Evolutionary conservation across 106 monocot genomes (phyloP).

Genomic region (Gastrodia elata): DNA sequence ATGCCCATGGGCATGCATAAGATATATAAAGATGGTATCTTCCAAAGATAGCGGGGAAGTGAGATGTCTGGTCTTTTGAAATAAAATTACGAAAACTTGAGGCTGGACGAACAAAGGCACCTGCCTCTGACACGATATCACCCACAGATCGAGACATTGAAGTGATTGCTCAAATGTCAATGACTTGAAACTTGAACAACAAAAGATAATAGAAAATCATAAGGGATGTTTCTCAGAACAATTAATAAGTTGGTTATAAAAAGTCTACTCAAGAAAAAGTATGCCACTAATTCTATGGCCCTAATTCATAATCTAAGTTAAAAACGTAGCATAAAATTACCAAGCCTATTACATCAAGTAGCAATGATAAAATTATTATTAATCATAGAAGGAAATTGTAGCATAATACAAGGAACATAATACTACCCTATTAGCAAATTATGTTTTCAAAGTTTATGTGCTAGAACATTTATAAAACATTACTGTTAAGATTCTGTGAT

Average conservation of each 20-base stretch:
- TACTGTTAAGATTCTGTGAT: not conserved
- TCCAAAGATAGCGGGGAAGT: slow-evolving; percentile 63
- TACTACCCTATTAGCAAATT: not conserved
- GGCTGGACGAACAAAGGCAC: slow-evolving; percentile 65
- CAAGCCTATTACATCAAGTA: not conserved
- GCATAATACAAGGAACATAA: not conserved
- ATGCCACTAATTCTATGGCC: not conserved
- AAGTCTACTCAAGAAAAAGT: not conserved
- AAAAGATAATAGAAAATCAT: not conserved
- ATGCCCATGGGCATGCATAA: slow-evolving; percentile 91
- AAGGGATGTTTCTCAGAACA: not conserved
- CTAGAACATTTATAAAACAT: not conserved
- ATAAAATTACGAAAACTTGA: slow-evolving; percentile 76
- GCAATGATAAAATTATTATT: not conserved
- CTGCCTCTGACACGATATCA: slow-evolving; percentile 54
- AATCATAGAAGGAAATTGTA: not conserved
- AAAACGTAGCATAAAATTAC: not conserved
- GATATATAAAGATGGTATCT: slow-evolving; percentile 86
- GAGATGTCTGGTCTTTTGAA: slow-evolving; percentile 45
- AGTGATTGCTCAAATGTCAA: not conserved
- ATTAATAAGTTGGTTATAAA: not conserved
- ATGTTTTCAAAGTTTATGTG: not conserved
- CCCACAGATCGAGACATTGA: slow-evolving; percentile 64
- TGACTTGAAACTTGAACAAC: not conserved
- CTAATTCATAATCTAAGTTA: not conserved